A percentile compares a stretch with the other conserved stretches of the same genome.
Conservation (phyloP, 2,329 filamentous ascomycete genomes). For the Apiospora arundinis region DNA sequence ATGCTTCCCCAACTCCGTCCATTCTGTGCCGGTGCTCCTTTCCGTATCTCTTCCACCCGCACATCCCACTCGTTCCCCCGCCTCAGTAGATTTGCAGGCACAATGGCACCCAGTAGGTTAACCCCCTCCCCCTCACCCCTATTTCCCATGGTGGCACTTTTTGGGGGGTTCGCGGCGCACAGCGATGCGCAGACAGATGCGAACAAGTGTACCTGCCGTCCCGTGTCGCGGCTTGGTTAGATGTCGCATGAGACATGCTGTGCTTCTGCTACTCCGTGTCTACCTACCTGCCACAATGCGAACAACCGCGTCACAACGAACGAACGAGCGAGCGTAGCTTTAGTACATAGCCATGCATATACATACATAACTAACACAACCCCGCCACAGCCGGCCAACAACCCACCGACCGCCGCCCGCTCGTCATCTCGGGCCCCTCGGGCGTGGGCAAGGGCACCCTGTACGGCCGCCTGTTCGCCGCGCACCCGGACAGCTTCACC, state of each 20-base stretch:
- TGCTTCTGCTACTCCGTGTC: background rate
- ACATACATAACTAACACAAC: constrained; percentile 1
- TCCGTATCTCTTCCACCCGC: background rate
- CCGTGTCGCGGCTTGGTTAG: background rate
- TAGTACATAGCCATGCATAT: background rate
- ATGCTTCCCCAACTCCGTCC: constrained; percentile 17
- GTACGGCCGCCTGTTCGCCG: constrained; percentile 71
- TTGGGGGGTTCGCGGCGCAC: background rate
- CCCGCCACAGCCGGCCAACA: constrained; percentile 20
- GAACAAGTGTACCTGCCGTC: background rate
- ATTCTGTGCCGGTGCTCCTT: constrained; percentile 5
- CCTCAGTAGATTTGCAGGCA: constrained; percentile 30
- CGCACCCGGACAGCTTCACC: constrained; percentile 56
- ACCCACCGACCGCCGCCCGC: constrained; percentile 62
- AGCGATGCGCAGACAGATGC: background rate
- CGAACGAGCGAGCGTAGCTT: too few species aligned
- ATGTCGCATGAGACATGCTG: too few species aligned
- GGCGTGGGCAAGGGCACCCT: constrained; percentile 85
- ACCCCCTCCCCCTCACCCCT: background rate
- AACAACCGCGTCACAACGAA: background rate
- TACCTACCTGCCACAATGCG: background rate
- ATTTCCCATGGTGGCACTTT: background rate
- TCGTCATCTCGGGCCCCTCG: constrained; percentile 81
- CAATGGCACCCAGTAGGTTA: constrained; percentile 41
- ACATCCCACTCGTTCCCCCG: background rate